Percentiles rank a stretch among this genome's conserved stretches.
These are phyloP conservation scores for Kickxella alabastrina DNA, from an alignment of 192 early-diverging fungal genomes.

Conservation along the genomic window DNA sequence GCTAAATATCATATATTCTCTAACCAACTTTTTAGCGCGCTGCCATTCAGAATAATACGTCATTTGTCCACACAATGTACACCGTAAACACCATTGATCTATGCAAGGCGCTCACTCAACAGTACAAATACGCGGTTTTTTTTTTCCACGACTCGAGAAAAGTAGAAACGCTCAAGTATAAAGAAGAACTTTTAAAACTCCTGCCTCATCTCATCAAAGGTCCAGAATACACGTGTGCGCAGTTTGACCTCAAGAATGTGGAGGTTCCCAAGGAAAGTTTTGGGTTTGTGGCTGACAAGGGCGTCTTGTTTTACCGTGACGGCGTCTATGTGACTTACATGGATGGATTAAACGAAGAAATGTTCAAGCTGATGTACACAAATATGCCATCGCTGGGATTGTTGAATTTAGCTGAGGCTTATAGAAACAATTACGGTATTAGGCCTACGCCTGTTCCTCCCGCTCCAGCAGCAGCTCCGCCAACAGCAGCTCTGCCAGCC, in stretches of 20 bases:
- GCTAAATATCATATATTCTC: no score
- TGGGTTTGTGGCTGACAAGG: neutral
- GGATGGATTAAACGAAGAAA: no score
- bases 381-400: no score
- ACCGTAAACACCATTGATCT: neutral
- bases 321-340: neutral
- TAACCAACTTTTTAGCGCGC: no score
- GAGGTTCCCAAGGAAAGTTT: neutral
- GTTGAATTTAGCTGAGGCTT: no score
- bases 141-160: neutral
- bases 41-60: no score
- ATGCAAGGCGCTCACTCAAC: neutral
- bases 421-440: no score
- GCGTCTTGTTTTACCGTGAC: neutral
- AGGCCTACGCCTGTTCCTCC: no score
- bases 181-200: neutral
- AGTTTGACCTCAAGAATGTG: neutral
- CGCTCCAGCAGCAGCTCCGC: no score
- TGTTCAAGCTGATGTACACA: no score
- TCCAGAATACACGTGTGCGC: neutral
- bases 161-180: neutral
- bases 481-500: no score
- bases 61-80: neutral
- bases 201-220: neutral
- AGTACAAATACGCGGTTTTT: neutral